Evolutionary conservation across 2,329 filamentous ascomycete species (phyloP), one percentile per base, ranked within the genome.

Genomic region (Scortechinia acanthostroma): DNA sequence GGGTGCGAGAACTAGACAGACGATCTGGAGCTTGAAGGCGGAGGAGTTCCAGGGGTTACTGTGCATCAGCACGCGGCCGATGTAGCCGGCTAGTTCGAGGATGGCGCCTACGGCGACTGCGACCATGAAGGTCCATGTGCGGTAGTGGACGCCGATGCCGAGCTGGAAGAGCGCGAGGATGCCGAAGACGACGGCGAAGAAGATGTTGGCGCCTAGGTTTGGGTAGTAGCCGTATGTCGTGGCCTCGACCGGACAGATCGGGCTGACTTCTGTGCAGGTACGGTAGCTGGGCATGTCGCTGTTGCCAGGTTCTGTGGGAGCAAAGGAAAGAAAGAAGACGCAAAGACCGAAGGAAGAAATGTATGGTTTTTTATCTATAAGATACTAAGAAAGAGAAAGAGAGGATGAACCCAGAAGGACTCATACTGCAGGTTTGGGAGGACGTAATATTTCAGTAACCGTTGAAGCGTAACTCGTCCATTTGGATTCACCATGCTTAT

Each of bases 1-100:
- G 2, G 75, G 75, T n/a, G 65, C 73, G 43, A 79, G 67, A 59
- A 79, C 74, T 61, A 80, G 76, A 59, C 69, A 65, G 60, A 70
- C 71, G 57, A 82, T 79, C 49, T 81, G 76, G 42, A 74, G 70
- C 57, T 80, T 61, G 61, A 82, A 82, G 48, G 71, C 69, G 45
- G 61, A 49, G 14, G 65, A 54, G 58, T 75, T 62, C 71, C 74
- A 83, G 3, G 77, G 76, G 59, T 77, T 76, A 40, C 59, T 42
- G 53, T 71, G 59, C 35, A 81, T 65, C 19, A 71, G 61, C 37
- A 72, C 61, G 44, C 77, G 71, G 16, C 69, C 71, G 42, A 71
- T 55, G 57, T 80, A 80, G 48, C 73, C 74, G 13, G 71, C 63
- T 6, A 70, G 60, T 57, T 80, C 77, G 20, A 77, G 60, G 2